Evolutionary conservation across 306 rosid species (phyloP), one percentile per base, ranked within the genome.

Genomic region (Psophocarpus tetragonolobus): DNA sequence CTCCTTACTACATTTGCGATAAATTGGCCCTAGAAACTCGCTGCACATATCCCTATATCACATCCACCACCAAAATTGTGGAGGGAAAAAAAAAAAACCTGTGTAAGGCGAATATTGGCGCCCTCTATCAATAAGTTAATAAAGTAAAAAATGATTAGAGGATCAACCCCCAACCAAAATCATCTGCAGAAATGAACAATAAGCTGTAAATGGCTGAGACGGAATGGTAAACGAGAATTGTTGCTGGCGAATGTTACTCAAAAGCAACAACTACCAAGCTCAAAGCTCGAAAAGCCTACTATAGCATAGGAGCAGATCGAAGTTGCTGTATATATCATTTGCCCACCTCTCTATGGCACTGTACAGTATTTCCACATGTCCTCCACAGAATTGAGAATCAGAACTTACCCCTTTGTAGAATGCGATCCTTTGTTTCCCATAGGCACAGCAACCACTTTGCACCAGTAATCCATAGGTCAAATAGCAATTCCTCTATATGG

Each of bases 221-320:
- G 60, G 71, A 76, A 83, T 70, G 73, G 68, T 78, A 79, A 67
- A 86, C 68, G 83, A 84, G 80, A 82, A 81, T 73, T 82, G 80
- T 90, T 79, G 87, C 87, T 63, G 88, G 87, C 71, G 79, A 87
- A 84, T 85, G 89, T 91, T 87, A 77, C 79, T 90, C 89, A 91
- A 72, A 85, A 82, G 83, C 81, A 84, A 87, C 85, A 84, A 76
- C 56, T 75, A 82, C 85, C 74, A 84, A 75, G 84, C 87, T 78
- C 88, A 85, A 68, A 36, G 73, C 88, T 83, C 72, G 39, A 57
- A 45, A 83, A 69, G 67, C 85, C 85, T 60, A 81, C 78, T 51
- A 75, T 81, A 70, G 61, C 76, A 80, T 79, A 68, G 65, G 70
- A 81, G 74, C 66, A 35, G 71, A 74, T 80, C 79, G 80, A 51